Percentiles rank a stretch among this genome's conserved stretches.
Conservation (phyloP, 805 yeast genomes). For the Jamesozyma spencerorum region DNA sequence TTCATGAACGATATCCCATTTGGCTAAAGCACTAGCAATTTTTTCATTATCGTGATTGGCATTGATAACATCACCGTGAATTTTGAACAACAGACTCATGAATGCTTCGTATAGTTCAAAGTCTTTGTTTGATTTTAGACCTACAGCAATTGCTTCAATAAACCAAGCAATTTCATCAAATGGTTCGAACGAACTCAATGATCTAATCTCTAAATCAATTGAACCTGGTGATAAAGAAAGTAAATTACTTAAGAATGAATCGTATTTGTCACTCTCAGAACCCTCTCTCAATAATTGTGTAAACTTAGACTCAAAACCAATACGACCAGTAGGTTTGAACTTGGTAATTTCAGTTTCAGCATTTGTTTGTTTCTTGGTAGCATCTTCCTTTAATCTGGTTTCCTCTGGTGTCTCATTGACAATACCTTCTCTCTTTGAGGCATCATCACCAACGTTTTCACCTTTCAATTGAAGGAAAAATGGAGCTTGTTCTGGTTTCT, state of each 20-base stretch:
- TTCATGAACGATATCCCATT: conserved; percentile 40
- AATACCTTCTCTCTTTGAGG: conserved; percentile 36
- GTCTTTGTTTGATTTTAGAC: conserved; percentile 46
- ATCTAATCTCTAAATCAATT: conserved; percentile 79
- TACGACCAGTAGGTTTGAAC: conserved; percentile 24
- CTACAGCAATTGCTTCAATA: conserved; percentile 55
- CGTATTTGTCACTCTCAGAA: conserved; percentile 32
- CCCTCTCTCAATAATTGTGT: conserved; percentile 56
- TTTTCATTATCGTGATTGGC: conserved; percentile 31
- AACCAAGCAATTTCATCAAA: conserved; percentile 57
- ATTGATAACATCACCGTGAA: conserved; percentile 73
- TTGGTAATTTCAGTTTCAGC: conserved; percentile 26
- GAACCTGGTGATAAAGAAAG: conserved; percentile 61
- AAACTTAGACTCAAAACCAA: conserved; percentile 63
- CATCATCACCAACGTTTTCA: conserved; percentile 62
- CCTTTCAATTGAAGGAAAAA: conserved; percentile 71
- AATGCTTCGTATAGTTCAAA: conserved; percentile 78
- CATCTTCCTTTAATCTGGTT: conserved; percentile 9
- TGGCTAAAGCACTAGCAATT: conserved; percentile 38
- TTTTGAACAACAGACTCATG: conserved; percentile 60
- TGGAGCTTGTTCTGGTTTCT: conserved; percentile 70
- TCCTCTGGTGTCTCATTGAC: conserved; percentile 18
- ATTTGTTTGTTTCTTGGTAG: conserved; percentile 11
- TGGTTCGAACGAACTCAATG: conserved; percentile 60
- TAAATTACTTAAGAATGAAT: conserved; percentile 46